Conservation (phyloP, 2,329 filamentous ascomycete genomes). For the Fusarium foetens region DNA sequence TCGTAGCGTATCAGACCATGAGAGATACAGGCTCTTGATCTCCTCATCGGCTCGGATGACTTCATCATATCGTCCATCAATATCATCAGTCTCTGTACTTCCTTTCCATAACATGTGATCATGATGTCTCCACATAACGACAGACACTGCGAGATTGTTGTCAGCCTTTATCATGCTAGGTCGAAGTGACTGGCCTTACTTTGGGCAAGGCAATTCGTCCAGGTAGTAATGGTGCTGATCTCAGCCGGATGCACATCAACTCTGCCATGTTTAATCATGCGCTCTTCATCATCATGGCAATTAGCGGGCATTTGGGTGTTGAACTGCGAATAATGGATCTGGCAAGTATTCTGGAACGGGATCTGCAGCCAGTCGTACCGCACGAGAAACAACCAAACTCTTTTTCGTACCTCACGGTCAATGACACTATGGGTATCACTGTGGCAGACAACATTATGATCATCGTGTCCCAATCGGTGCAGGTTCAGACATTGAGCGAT, state of each 20-base stretch:
- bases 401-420: neutral
- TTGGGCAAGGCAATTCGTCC: neutral
- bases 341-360: constrained; percentile 3
- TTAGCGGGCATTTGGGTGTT: neutral
- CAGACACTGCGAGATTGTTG: neutral
- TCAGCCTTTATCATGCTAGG: rapidly evolving
- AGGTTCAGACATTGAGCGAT: neutral
- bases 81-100: rapidly evolving
- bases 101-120: neutral
- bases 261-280: neutral
- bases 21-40: neutral
- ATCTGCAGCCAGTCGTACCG: constrained; percentile 14
- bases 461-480: neutral
- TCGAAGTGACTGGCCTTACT: rapidly evolving
- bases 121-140: neutral
- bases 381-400: constrained; percentile 5
- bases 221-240: neutral
- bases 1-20: neutral
- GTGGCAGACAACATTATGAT: no score
- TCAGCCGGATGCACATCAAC: neutral
- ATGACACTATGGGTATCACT: no score
- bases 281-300: neutral
- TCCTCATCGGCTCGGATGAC: neutral
- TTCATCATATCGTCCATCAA: neutral
- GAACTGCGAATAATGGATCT: neutral